Evolutionary conservation across 164 flowering plant genomes (phyloP), one percentile per base, ranked within the genome.

Genomic region (Akebia trifoliata): DNA sequence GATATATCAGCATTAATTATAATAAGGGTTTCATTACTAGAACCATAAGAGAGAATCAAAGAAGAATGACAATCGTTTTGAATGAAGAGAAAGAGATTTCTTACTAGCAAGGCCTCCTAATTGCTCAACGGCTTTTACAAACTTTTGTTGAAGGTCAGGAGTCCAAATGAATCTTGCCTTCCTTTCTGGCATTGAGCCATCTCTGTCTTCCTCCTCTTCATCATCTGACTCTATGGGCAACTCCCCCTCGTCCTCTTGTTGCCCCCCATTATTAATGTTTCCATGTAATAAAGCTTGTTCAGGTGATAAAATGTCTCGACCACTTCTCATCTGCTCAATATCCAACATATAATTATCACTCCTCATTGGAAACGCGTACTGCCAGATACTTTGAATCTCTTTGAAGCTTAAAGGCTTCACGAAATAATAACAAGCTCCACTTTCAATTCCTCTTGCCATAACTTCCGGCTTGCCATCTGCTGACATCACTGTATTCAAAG

Each of bases 401-500:
- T 21, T 2, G 18, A 9, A 2, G 1, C 44, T 42, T 36, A 64
- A 11, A 43, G 68, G 68, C 56, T 63, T 63, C 29, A 21, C 8
- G 7, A 56, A 24, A 17, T 17, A 63, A 30, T 2, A 49, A 37
- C 50, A 49, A 4, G 68, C 68, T 26, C 68, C 68, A n/a, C 11
- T 7, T 22, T 64, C 44, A 5, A 64, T 42, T 6, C 30, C 57
- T 50, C 38, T 64, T 12, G 18, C 24, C 15, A 21, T 50, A 6
- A 30, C 39, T 2, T 49, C 25, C n/a, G 18, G 15, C 6, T 42
- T 15, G 3, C 25, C 32, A 15, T 50, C 51, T 2, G 45, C 43
- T 11, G 57, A 64, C 57, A 64, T 64, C 62, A 57, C 68, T 64
- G 57, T 37, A 20, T 25, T 26, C 1, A 49, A 47, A 44, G 1